These are phyloP conservation scores for Pinus tabuliformis DNA, from an alignment of 75 land plant genomes.

Conservation along the genomic window DNA sequence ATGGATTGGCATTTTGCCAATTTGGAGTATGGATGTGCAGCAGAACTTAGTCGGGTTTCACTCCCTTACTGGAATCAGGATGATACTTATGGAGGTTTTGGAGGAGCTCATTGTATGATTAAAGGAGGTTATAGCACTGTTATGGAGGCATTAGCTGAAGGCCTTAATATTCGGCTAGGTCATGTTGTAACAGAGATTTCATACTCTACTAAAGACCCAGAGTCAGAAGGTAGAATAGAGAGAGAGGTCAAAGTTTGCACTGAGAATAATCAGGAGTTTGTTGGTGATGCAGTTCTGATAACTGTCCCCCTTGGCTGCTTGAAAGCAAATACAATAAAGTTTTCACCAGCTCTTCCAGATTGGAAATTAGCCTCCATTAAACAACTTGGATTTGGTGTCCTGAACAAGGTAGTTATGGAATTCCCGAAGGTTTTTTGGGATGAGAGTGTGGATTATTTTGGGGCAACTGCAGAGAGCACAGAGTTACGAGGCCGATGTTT, in stretches of 20 bases:
- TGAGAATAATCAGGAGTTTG: conserved; percentile 61
- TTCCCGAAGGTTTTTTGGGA: conserved; percentile 94
- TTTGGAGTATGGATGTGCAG: conserved; percentile 97
- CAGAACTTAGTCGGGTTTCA: conserved; percentile 79
- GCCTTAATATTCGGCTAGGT: conserved; percentile 58
- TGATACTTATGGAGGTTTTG: conserved; percentile 98
- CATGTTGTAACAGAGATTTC: conserved; percentile 69
- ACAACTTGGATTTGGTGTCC: conserved; percentile 93
- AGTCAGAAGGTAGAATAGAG: conserved; percentile 8
- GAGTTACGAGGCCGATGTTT: conserved; percentile 79
- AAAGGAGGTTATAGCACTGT: conserved; percentile 91
- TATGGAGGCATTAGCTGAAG: conserved; percentile 73
- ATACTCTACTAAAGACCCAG: conserved; percentile 26
- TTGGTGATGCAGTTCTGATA: conserved; percentile 86
- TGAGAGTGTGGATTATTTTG: conserved; percentile 92
- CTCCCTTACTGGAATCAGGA: conserved; percentile 99
- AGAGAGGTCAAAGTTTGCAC: conserved; percentile 67
- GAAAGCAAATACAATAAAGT: conserved; percentile 69
- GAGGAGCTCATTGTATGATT: conserved; percentile 99
- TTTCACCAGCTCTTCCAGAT: conserved; percentile 74
- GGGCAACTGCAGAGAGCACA: conserved; percentile 90
- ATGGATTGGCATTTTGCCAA: conserved; percentile 99
- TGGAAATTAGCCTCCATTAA: conserved; percentile 82
- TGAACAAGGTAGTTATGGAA: conserved; percentile 90
- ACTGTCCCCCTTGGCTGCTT: conserved; percentile 96